Evolutionary conservation across 176 grass and related monocot species (phyloP), one percentile per base, ranked within the genome.

Genomic region (Zoysia japonica): DNA sequence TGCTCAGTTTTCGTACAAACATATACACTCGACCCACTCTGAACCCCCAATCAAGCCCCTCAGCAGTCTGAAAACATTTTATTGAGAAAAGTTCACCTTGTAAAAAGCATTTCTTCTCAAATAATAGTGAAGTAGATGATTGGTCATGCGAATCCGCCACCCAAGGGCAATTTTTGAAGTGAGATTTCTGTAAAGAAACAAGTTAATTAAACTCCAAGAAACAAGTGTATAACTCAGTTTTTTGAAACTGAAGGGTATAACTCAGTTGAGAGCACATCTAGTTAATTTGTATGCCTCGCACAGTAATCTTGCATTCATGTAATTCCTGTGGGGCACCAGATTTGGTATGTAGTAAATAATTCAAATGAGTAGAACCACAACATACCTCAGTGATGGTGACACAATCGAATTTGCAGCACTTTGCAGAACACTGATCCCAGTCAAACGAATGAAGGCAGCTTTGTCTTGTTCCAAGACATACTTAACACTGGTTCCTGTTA

Each of bases 401-500:
- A 98, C 96, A 61, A 98, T 69, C 71, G 96, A 90, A 83, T 94
- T 94, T 73, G 96, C 96, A 9, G 92, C 92, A 87, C 96, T 98
- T 91, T 98, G 96, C 87, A 98, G 90, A 77, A 98, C 74, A 83
- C 96, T 98, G 50, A 93, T 93, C 68, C 90, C 92, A 84, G 77
- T 90, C 85, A 98, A 86, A 57, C 84, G 80, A 79, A 94, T 85
- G 74, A 98, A 98, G 49, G 96, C 96, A 71, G 86, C 88, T 80
- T 89, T 98, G 77, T 98, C 90, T 81, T 98, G 96, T 76, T 98
- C 96, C 72, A 98, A 74, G 69, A 98, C 96, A 90, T 85, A 95
- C 88, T 98, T 98, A 45, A 98, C 92, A 77, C 92, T 98, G 61
- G 88, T 98, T 49, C 96, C 96, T 98, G 72, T 72, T 55, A 92